Evolutionary conservation across 23 red algal genomes (phyloP), one percentile per base, ranked within the genome.

Genomic region (Gracilariopsis chorda): DNA sequence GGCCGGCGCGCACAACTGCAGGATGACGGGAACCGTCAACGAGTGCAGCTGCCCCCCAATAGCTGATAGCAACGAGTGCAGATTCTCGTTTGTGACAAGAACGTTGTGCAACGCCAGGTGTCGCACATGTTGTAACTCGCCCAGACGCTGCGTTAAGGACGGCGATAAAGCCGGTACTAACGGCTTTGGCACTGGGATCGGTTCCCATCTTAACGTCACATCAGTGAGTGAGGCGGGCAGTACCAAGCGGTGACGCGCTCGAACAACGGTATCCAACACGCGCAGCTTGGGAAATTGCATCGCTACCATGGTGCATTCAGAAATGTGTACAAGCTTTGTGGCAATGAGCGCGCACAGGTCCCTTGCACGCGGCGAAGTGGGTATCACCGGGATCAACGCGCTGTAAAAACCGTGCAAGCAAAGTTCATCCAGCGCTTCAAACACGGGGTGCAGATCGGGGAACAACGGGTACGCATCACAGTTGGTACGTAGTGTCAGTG

Each of bases 321-420:
- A n/a, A n/a, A n/a, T n/a, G n/a, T n/a, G n/a, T n/a, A n/a, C n/a
- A n/a, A n/a, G n/a, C n/a, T n/a, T n/a, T n/a, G n/a, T n/a, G n/a
- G n/a, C n/a, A n/a, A n/a, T n/a, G n/a, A n/a, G n/a, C n/a, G n/a
- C n/a, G n/a, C n/a, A n/a, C n/a, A n/a, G n/a, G n/a, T n/a, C n/a
- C n/a, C n/a, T n/a, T n/a, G n/a, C n/a, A n/a, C n/a, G n/a, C n/a
- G n/a, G n/a, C n/a, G n/a, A n/a, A n/a, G n/a, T n/a, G n/a, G n/a
- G n/a, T n/a, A n/a, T n/a, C n/a, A n/a, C n/a, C n/a, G n/a, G n/a
- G n/a, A n/a, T n/a, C n/a, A n/a, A n/a, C n/a, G n/a, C n/a, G n/a
- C n/a, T n/a, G n/a, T 42, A 21, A 73, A 73, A 73, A 42, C 67
- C 67, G 13, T 73, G 67, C 67, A 73, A n/a, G 12, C 39, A 36